Base-by-base conservation (phyloP, 2,329 filamentous ascomycete species). In the Phyllosticta citribraziliensis region DNA sequence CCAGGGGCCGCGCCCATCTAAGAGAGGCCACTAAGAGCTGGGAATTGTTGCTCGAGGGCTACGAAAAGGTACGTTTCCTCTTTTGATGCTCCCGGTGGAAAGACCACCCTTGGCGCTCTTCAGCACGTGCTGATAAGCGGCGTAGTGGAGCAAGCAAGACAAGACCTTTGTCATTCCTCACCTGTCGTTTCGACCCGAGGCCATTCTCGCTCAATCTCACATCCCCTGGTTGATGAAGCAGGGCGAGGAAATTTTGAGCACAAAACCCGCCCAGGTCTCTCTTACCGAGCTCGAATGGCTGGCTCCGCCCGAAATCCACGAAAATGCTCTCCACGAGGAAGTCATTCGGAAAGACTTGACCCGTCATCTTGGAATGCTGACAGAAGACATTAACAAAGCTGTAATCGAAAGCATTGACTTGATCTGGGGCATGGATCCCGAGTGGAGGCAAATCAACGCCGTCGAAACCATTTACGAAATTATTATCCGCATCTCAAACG, bases 201-300 rank as follows among this genome's bases (percentile, higher is more conserved):
- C 55, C 22, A 33, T 58, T 2, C 33, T 61, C 17, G 58, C 62
- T 8, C 62, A 20, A 1, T 33, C 35, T 14, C 19, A 51, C 14
- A 57, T 58, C 35, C 40, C 54, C n/a, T 63, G 58, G 58, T 51
- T 61, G 14, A 20, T 63, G 25, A 33, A 35, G 17, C 62, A 61
- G 51, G 30, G 58, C 3, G 58, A 56, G 12, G 35, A 56, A 10
- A 53, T 52, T 33, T 35, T 63, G 50, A 61, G 58, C 51, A 54
- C 53, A 33, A 52, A 57, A 20, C 58, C 58, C 3, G 56, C 57
- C n/a, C 52, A 58, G 10, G 27, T 55, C 24, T 57, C 55, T 9
- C 35, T 61, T 8, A 50, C 58, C 2, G 52, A 52, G 20, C 40
- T 55, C n/a, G 47, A 60, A 30, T 60, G 55, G 33, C 33, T 56